Evolutionary conservation across 169 alveolate species (phyloP), one percentile per base, ranked within the genome.

Genomic region (Plasmodium yoelii): DNA sequence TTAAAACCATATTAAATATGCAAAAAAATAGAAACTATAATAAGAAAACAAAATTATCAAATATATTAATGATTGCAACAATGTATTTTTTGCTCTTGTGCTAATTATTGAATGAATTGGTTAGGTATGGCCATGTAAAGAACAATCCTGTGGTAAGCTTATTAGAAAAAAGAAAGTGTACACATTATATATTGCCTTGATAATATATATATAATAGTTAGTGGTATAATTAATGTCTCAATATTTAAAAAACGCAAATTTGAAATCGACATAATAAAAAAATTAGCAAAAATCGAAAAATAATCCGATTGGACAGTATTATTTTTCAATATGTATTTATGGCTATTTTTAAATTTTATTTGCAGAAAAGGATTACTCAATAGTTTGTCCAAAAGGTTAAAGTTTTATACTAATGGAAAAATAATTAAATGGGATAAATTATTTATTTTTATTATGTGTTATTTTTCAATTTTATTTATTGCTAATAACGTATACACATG

Each of bases 41-140:
- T 24, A 63, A 12, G n/a, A 63, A 5, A 63, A 63, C 13, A 15
- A 63, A 63, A 3, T 13, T 22, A 22, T 19, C 8, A 34, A 26
- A 24, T 12, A 22, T 12, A 26, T 7, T 5, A 9, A 63, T 10
- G 42, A 34, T 34, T 34, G 4, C 4, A 34, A 34, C 42, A 34
- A 34, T 3, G 26, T 24, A 28, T 15, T 44, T n/a, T 26, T 10
- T 18, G 15, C 10, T 68, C n/a, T 51, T 64, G 55, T 10, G 24
- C 51, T 34, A 34, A 34, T 34, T 34, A 34, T 34, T 34, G 4
- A 34, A 34, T 34, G 42, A 34, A 34, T 34, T 0, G 5, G 4
- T 4, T 34, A 77, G 88, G 88, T 77, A 12, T 77, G 88, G 88
- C 88, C 88, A 28, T 77, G 88, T 57, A 77, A 63, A 77, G 88